These are phyloP conservation scores for Clonostachys sp. DNA, from an alignment of 2,329 filamentous ascomycete species.

Conservation along the genomic window DNA sequence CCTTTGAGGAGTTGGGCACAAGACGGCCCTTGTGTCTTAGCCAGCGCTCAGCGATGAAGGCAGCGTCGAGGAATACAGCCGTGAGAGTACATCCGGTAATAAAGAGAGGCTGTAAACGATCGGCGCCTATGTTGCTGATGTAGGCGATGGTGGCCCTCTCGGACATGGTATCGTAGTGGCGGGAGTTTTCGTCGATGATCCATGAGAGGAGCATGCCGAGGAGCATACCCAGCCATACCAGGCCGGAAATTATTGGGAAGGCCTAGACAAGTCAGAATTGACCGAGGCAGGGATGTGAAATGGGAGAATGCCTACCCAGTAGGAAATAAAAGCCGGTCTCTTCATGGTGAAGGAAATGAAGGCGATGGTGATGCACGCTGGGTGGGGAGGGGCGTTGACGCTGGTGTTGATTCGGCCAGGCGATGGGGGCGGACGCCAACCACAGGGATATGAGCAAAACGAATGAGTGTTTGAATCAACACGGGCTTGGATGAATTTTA, in stretches of 20 bases:
- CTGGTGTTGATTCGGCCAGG: too few relatives aligned
- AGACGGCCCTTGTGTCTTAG: constrained; percentile 78
- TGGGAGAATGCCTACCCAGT: too few relatives aligned
- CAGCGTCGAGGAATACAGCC: constrained; percentile 75
- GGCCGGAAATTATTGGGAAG: constrained; percentile 47
- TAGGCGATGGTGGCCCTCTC: constrained; percentile 58
- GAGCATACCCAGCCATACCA: constrained; percentile 63
- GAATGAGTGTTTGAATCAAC: too few relatives aligned
- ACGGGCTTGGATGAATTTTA: too few relatives aligned
- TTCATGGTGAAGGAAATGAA: too few relatives aligned
- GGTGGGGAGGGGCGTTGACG: too few relatives aligned
- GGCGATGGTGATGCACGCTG: too few relatives aligned
- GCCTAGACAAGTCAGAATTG: too few relatives aligned
- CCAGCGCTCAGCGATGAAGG: constrained; percentile 78
- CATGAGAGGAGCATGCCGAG: constrained; percentile 67
- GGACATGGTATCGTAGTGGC: constrained; percentile 58
- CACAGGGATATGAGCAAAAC: too few relatives aligned
- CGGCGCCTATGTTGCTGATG: constrained; percentile 63
- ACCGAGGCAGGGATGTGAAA: too few relatives aligned
- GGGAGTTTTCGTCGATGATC: constrained; percentile 48
- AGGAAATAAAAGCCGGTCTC: too few relatives aligned
- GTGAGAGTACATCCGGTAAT: constrained; percentile 69
- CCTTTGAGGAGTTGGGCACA: constrained; percentile 61
- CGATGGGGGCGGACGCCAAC: too few relatives aligned
- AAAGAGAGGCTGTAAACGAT: constrained; percentile 69